Evolutionary conservation across 371 early-diverging fungal genomes (phyloP).

Genomic region (Mortierella sp.): DNA sequence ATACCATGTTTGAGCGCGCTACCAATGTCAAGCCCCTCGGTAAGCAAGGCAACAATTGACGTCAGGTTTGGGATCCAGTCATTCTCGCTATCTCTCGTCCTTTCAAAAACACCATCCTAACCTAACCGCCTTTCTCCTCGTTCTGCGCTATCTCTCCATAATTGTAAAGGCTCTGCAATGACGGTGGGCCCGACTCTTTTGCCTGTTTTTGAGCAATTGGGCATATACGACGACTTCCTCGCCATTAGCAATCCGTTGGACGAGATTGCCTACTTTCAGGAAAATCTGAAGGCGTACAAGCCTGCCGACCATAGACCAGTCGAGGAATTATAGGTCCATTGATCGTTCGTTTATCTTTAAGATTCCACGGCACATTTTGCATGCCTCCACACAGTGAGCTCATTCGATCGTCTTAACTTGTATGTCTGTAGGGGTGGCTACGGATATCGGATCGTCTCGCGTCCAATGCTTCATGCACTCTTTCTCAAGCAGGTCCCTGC

Average conservation of each 20-base stretch:
- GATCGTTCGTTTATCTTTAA: background rate
- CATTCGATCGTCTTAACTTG: background rate
- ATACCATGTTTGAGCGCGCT: slow-evolving; percentile 8
- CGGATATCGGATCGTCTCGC: background rate
- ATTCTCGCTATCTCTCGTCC: background rate
- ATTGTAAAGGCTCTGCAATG: background rate
- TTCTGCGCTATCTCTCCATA: too few species aligned
- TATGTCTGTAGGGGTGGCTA: background rate
- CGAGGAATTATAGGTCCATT: background rate
- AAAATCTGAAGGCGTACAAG: background rate
- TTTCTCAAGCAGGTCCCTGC: slow-evolving; percentile 15
- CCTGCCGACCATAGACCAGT: background rate
- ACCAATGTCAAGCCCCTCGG: background rate
- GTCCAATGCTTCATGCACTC: slow-evolving; percentile 11
- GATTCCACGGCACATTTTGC: background rate
- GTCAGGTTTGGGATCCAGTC: too few species aligned
- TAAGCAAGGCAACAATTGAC: background rate
- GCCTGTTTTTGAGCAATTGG: background rate
- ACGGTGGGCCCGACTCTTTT: background rate
- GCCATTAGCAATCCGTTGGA: background rate
- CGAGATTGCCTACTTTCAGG: background rate
- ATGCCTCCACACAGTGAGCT: background rate
- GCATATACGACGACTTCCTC: background rate
- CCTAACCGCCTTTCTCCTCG: background rate
- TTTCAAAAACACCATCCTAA: background rate